These are phyloP conservation scores for Fusarium irregulare DNA, from an alignment of 2,329 filamentous ascomycete genomes.

Conservation along the genomic window DNA sequence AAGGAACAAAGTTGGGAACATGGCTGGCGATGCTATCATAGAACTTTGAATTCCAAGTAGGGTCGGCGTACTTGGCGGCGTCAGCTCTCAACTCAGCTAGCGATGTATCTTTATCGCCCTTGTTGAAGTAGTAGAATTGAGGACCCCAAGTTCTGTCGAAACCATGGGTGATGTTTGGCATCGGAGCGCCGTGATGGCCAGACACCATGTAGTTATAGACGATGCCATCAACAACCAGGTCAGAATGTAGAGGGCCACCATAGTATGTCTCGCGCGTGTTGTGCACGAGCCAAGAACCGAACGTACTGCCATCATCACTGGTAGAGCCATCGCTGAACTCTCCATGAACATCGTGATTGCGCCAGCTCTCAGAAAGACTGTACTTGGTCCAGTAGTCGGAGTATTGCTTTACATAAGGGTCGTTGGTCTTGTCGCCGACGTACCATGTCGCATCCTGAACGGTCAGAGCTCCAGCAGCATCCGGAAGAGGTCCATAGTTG, in stretches of 20 bases:
- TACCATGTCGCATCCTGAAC: slow-evolving; percentile 74
- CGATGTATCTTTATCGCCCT: slow-evolving; percentile 5
- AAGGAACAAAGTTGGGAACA: slow-evolving; percentile 28
- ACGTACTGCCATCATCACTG: slow-evolving; percentile 62
- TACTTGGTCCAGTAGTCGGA: slow-evolving; percentile 74
- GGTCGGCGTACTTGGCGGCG: slow-evolving; percentile 24
- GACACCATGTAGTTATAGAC: slow-evolving; percentile 71
- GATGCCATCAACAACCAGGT: slow-evolving; percentile 71
- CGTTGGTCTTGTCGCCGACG: slow-evolving; percentile 62
- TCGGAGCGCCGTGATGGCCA: slow-evolving; percentile 70
- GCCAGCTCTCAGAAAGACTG: slow-evolving; percentile 67
- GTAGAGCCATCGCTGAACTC: slow-evolving; percentile 52
- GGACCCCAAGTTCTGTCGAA: slow-evolving; percentile 74
- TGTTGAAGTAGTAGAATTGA: slow-evolving; percentile 71
- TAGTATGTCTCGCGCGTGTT: slow-evolving; percentile 72
- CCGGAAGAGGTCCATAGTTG: slow-evolving; percentile 62
- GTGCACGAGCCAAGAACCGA: slow-evolving; percentile 70
- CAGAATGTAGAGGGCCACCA: slow-evolving; percentile 69
- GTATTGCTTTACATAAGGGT: slow-evolving; percentile 64
- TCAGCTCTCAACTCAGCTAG: slow-evolving; percentile 26
- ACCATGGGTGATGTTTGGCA: slow-evolving; percentile 71
- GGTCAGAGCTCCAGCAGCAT: slow-evolving; percentile 53
- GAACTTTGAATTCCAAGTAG: slow-evolving; percentile 35
- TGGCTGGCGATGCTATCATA: slow-evolving; percentile 31
- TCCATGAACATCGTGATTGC: slow-evolving; percentile 68